Evolutionary conservation across 805 yeast species (phyloP).

Genomic region (Starmerella lactis-condensi): DNA sequence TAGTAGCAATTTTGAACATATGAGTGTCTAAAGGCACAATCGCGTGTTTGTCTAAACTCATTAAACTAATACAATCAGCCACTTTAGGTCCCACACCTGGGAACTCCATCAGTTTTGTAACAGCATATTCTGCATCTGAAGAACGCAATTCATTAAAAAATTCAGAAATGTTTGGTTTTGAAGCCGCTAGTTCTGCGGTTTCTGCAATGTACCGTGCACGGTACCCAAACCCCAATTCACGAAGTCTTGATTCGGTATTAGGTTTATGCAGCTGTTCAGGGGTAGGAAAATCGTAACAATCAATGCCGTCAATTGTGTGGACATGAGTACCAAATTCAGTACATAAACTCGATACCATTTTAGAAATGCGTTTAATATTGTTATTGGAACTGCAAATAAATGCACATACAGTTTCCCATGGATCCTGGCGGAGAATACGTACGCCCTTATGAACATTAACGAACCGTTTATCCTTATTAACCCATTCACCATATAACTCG

Average conservation of each 20-base stretch:
- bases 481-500: constrained; percentile 46
- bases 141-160: constrained; percentile 29
- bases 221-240: constrained; percentile 56
- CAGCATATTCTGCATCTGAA: constrained; percentile 34
- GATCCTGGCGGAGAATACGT: constrained; percentile 77
- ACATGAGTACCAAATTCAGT: constrained; percentile 47
- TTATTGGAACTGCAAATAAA: constrained; percentile 94
- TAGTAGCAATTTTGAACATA: constrained; percentile 69
- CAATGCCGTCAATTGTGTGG: constrained; percentile 33
- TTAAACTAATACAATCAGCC: constrained; percentile 86
- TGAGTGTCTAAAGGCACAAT: constrained; percentile 94
- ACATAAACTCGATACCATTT: constrained; percentile 73
- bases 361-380: constrained; percentile 79
- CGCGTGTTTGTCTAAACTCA: constrained; percentile 73
- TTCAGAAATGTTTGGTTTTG: constrained; percentile 22
- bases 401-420: constrained; percentile 85
- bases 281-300: constrained; percentile 56
- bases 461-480: constrained; percentile 29
- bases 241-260: constrained; percentile 28
- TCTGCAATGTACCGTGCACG: constrained; percentile 71
- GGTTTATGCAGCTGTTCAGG: constrained; percentile 33
- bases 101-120: constrained; percentile 41
- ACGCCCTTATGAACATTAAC: constrained; percentile 32
- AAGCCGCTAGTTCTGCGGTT: constrained; percentile 44
- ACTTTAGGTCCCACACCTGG: constrained; percentile 95